A percentile compares a stretch with the other conserved stretches of the same genome.
Evolutionary conservation across 1,284 basidiomycete genomes (phyloP).

Genomic region (Sporisorium reilianum): DNA sequence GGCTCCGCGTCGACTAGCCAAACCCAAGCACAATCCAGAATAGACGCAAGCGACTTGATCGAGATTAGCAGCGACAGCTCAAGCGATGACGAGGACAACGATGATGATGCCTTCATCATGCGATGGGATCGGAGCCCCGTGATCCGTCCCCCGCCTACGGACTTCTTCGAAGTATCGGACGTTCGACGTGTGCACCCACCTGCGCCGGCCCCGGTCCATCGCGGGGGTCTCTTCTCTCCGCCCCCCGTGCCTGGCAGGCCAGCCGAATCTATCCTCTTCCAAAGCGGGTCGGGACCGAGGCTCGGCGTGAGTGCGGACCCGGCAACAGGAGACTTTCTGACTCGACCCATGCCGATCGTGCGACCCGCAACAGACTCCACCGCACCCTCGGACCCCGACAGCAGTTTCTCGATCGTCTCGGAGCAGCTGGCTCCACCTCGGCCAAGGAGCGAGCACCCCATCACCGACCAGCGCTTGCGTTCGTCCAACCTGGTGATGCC

Average conservation of each 20-base stretch:
- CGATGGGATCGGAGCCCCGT: slow-evolving; percentile 7
- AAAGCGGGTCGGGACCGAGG: not conserved
- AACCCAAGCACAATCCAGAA: not conserved
- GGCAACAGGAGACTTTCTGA: slow-evolving; percentile 32
- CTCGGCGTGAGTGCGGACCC: slow-evolving; percentile 39
- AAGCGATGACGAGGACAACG: slow-evolving; percentile 25
- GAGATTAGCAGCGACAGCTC: slow-evolving; percentile 50
- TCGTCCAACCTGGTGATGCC: slow-evolving; percentile 37
- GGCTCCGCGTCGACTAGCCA: not conserved
- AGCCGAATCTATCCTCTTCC: slow-evolving; percentile 16
- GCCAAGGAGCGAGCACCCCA: slow-evolving; percentile 29
- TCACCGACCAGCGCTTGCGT: slow-evolving; percentile 42
- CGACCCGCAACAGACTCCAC: slow-evolving; percentile 14
- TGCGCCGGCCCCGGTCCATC: not conserved
- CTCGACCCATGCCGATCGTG: slow-evolving; percentile 34
- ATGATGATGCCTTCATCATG: slow-evolving; percentile 9
- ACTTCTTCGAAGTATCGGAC: slow-evolving; percentile 33
- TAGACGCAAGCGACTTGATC: slow-evolving; percentile 17
- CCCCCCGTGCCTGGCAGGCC: slow-evolving; percentile 13
- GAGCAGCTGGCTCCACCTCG: slow-evolving; percentile 16
- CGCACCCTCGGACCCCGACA: slow-evolving; percentile 15
- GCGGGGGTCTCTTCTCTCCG: slow-evolving; percentile 28
- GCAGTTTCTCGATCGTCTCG: slow-evolving; percentile 25
- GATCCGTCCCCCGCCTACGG: slow-evolving; percentile 3
- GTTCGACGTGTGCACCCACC: slow-evolving; percentile 15